phyloP scores from a whole-genome alignment of 345 rosid species.

The Lepidium didymum region DNA sequence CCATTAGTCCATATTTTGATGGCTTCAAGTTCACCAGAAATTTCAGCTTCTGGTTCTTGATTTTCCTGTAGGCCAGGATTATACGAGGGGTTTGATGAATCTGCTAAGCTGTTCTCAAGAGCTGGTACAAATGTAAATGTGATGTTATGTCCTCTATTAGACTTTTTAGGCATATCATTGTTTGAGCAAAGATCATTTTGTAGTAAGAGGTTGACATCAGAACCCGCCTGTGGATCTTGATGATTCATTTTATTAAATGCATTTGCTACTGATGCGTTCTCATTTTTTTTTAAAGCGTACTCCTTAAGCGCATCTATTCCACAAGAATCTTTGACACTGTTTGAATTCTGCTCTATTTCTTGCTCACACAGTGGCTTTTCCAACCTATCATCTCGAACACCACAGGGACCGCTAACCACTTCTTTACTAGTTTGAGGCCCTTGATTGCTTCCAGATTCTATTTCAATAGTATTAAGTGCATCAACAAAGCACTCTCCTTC shows the following conservation, averaged over 20 bases:
- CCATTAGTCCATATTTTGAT: slow-evolving; percentile 88
- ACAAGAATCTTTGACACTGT: slow-evolving; percentile 1
- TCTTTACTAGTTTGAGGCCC: slow-evolving; percentile 15
- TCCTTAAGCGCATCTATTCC: not conserved
- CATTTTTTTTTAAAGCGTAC: not conserved
- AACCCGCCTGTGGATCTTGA: slow-evolving; percentile 29
- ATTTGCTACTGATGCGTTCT: slow-evolving; percentile 26
- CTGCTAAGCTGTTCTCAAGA: not conserved
- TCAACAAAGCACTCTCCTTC: slow-evolving; percentile 72
- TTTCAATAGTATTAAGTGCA: slow-evolving; percentile 78
- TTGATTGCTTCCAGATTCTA: slow-evolving; percentile 48
- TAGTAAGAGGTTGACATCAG: slow-evolving; percentile 1
- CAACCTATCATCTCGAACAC: not conserved
- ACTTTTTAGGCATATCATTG: not conserved
- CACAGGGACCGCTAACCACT: not conserved
- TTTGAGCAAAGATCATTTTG: not conserved
- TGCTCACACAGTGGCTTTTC: slow-evolving; percentile 17
- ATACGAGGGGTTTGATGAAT: slow-evolving; percentile 14
- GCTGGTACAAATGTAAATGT: not conserved
- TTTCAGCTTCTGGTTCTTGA: slow-evolving; percentile 22
- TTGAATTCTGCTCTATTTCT: not conserved
- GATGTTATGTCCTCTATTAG: not conserved
- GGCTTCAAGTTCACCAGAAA: slow-evolving; percentile 28
- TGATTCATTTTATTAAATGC: slow-evolving; percentile 24
- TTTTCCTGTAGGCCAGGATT: not conserved